phyloP scores from a whole-genome alignment of 2,329 filamentous ascomycete species.

The Alternaria arbusti region DNA sequence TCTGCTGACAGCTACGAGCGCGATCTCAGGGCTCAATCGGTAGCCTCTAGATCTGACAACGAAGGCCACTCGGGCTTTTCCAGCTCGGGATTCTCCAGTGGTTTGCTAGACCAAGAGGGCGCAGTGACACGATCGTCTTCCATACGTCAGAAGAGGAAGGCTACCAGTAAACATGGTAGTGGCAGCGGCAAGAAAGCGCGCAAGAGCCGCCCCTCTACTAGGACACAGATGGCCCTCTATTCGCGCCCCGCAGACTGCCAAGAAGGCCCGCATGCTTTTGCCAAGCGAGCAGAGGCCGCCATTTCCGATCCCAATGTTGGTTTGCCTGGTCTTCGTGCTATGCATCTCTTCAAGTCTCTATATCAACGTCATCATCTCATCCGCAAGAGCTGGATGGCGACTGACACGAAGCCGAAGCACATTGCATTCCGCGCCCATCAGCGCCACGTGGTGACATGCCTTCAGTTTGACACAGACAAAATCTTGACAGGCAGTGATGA shows the following conservation, averaged over 20 bases:
- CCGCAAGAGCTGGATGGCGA: constrained; percentile 86
- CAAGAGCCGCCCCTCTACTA: constrained; percentile 57
- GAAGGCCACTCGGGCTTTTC: constrained; percentile 39
- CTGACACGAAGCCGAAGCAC: constrained; percentile 82
- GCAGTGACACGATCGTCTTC: constrained; percentile 39
- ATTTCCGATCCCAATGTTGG: constrained; percentile 84
- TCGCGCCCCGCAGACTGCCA: constrained; percentile 60
- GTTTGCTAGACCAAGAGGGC: constrained; percentile 34
- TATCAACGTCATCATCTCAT: constrained; percentile 94
- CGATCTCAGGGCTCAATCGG: constrained; percentile 70
- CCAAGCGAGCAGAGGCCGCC: constrained; percentile 80
- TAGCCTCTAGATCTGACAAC: constrained; percentile 48
- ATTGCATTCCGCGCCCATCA: constrained; percentile 97
- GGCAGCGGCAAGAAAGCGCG: constrained; percentile 61
- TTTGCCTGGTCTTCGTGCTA: constrained; percentile 75
- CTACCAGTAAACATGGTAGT: constrained; percentile 45
- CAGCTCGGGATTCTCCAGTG: constrained; percentile 20
- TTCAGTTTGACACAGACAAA: constrained; percentile 98
- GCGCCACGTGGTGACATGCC: constrained; percentile 93
- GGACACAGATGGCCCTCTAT: constrained; percentile 53
- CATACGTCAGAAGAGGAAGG: constrained; percentile 49
- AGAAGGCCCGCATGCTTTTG: constrained; percentile 85
- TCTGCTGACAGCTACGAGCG: constrained; percentile 77
- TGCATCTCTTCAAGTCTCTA: constrained; percentile 95
- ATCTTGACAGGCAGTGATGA: constrained; percentile 98